Evolutionary conservation across 257 asterid species (phyloP), one percentile per base, ranked within the genome.

Genomic region (Rehmannia glutinosa): DNA sequence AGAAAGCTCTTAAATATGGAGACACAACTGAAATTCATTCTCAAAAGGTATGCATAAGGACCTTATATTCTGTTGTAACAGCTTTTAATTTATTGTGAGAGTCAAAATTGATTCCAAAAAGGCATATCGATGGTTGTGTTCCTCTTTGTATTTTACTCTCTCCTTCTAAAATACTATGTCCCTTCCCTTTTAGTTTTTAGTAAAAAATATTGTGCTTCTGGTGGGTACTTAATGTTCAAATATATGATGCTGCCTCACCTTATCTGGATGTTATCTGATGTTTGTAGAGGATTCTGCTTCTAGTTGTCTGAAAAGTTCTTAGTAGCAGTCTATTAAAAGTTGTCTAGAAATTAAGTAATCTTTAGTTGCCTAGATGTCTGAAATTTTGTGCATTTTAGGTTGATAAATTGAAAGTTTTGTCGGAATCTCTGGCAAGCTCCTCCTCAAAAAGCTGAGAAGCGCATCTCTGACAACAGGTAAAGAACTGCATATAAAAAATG

Each of bases 391-490:
- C 38, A 36, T 71, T 78, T 64, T 83, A 93, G 99, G 92, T 93
- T 78, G 99, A 93, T 82, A 93, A 93, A 81, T 74, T 93, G 84
- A 90, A 90, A 81, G 91, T 93, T 67, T 82, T 93, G 73, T 83
- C 89, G 20, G 96, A 90, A 81, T 93, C 99, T 73, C 90, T 93
- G 55, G 84, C 86, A 58, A 91, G 89, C 87, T 93, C 99, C 47
- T 73, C 88, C 72, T 33, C 78, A 11, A 93, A n/a, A 88, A 81
- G 74, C 97, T 70, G 96, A 88, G 84, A 93, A 88, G 83, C 97
- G 95, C 81, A 86, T 93, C 66, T 77, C 87, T 11, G 99, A 93
- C 68, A 78, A 70, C 83, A 84, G 94, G 99, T 93, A 83, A 30
- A 36, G 25, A 61, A 55, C 38, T 72, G 55, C 41, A 1, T 33